Base-by-base conservation (phyloP, 345 rosid species). In the Geranium brycei region DNA sequence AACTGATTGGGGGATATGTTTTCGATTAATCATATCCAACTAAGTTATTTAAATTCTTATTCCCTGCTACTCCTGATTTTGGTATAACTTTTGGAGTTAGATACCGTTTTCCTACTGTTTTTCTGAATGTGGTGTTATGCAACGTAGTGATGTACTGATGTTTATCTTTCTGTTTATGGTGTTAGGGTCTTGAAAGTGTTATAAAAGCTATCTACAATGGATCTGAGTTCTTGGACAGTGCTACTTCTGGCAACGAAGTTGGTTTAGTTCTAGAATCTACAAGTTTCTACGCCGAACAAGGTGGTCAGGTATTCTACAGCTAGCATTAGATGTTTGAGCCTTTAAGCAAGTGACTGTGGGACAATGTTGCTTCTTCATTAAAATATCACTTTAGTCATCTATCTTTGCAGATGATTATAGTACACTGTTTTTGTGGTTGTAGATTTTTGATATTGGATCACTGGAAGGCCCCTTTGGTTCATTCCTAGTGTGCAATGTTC, bases 271-370 rank as follows among this genome's bases (percentile, higher is more conserved):
- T 91, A 76, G 87, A 80, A 31, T 88, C 95, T 31, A 85, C 96
- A 16, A 82, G 87, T 70, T 93, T 93, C 82, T 93, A 93, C 72
- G 96, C 99, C 30, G 97, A 93, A 81, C 99, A 90, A 85, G 99
- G 99, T 78, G 99, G 99, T 70, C 99, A 93, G 99, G 97, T 93
- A 83, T 60, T 35, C 19, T 62, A 38, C 32, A 13, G 7, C 11
- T 47, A 47, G 15, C 15, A 13, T 6, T 47, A 6, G 14, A 47
- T 23, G 28, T 23, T 23, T 23, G 28, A 23, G 28, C 28, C 28
- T 23, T 23, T 23, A 23, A 23, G 28, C 28, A 23, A 23, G 28
- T 23, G 28, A 23, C 28, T 23, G 2, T 23, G 2, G 28, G 28
- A 23, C 28, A 23, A 23, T 23, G 28, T 23, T 23, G 28, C 28